Base-by-base conservation (phyloP, 352 stramenopile genomes). In the Globisporangium alternatum region DNA sequence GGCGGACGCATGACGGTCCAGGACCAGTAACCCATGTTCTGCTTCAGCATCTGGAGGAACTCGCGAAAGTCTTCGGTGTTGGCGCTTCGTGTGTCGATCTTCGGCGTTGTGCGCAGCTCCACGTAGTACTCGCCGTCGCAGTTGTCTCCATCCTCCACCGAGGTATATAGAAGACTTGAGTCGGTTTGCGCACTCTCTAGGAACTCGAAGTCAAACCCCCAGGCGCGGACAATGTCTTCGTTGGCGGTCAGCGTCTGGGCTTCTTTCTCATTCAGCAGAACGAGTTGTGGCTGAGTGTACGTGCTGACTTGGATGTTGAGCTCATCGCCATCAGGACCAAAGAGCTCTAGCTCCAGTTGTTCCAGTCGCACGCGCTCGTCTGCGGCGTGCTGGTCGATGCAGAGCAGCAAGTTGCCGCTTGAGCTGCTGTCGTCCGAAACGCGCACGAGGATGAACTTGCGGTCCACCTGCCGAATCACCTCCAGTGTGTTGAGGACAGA, bases 321-420 rank as follows among this genome's bases (percentile, higher is more conserved):
- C 4, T 83, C 52, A 59, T 81, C 66, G n/a, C 86, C 74, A 57
- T 80, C 54, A 12, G 56, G 41, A 44, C 82, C 77, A 72, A 95
- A 93, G 52, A 92, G 66, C 19, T 79, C 64, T 0, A 69, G 57
- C 53, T 98, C 92, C 2, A 98, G 64, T 5, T 81, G 78, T 62
- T 98, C 92, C 7, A 98, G 71, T 5, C 77, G 78, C 6, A 98
- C 74, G 4, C 92, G 80, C 54, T 98, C 92, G 54, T 98, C 90
- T 28, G 90, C 92, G 37, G 92, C 92, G 59, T 98, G 92, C 61
- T 98, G 92, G 30, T 98, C 92, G 22, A 98, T 89, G 21, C 87
- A 95, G 48, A 95, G 45, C 4, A 93, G 55, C 33, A 94, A 49
- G 12, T 60, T 74, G 2, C 67, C 69, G 55, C 30, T 19, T 30